Evolutionary conservation across 2,329 filamentous ascomycete genomes (phyloP), one percentile per base, ranked within the genome.

Genomic region (Diaporthe ampelina): DNA sequence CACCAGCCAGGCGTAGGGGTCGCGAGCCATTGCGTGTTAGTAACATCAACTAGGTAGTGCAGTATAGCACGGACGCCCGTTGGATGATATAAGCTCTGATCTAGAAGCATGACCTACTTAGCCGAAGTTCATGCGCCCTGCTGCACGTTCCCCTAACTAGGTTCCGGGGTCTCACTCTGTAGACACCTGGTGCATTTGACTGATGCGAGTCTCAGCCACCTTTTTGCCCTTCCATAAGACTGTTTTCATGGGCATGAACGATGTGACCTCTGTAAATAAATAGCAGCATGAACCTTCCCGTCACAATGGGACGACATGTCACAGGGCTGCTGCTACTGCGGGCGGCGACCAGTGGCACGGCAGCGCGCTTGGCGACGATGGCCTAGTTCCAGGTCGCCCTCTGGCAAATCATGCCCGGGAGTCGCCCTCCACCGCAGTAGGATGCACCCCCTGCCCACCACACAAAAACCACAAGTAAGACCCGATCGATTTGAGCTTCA

Each of bases 381-480:
- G 45, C 26, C 43, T 67, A 17, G 61, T 8, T 32, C 63, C 48
- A 52, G n/a, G 8, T 52, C 6, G 48, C 15, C 21, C 19, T 29
- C 45, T 35, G 32, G 50, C 72, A 65, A 72, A 74, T 72, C 68
- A 72, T 32, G 57, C 57, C 6, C 35, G n/a, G 73, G 70, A 40
- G 29, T 54, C 43, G 67, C 73, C 73, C 68, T 65, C 73, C 73
- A 56, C 50, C 24, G 40, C 21, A 40, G 4, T 37, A 1, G 40
- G 56, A 15, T 43, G 21, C 17, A 45, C 57, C 69, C 69, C 69
- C 69, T 48, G 54, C 57, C n/a, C 54, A 40, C 63, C 21, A 43
- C n/a, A 21, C 37, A 24, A 21, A 52, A 67, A 9, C 17, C 43
- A 24, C 32, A 61, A 10, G 17, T 50, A 24, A 71, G 52, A 58